Base-by-base conservation (phyloP, 225 moss, liverwort and hornwort species). In the Rhytidiadelphus loreus region DNA sequence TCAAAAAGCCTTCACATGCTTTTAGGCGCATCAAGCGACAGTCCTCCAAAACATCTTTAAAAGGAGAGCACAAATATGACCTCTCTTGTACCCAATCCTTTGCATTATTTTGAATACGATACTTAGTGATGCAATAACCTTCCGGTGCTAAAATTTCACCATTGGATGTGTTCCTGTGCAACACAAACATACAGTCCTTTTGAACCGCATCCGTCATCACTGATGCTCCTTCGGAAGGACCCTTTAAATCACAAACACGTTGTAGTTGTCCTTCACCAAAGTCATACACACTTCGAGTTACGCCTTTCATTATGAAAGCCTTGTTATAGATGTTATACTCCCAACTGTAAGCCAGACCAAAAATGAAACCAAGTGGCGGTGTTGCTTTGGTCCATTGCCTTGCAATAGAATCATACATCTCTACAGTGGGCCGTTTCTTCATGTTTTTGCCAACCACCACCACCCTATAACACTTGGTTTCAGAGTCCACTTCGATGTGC, bases 291-390 rank as follows among this genome's bases (percentile, higher is more conserved):
- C 21, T 6, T 4, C 2, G 29, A 30, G 4, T 39, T 20, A 0
- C 1, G 13, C 2, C 0, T 37, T 2, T 0, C 4, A 21, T 7
- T 4, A 0, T 15, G 10, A 15, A 63, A 48, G 1, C 0, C 24
- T 0, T 8, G 16, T 3, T 2, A 15, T 2, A 3, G 3, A 1
- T 6, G 22, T 0, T 6, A 12, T 37, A 16, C 2, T 8, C 3
- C 73, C 73, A 73, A 5, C 2, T 2, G 30, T 29, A 2, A 10
- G 6, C 3, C 2, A 46, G 2, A 29, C 44, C 46, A 29, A 30
- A 46, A 44, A 30, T 29, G 29, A 2, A 73, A 73, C 29, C 29
- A 46, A 73, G 11, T 29, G 17, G 3, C 2, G 18, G 2, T 17
- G 29, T 6, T 46, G 29, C 46, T 73, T 73, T 29, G 11, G 46